Evolutionary conservation across 2,329 filamentous ascomycete species (phyloP).

Genomic region (Colletotrichum sp.): DNA sequence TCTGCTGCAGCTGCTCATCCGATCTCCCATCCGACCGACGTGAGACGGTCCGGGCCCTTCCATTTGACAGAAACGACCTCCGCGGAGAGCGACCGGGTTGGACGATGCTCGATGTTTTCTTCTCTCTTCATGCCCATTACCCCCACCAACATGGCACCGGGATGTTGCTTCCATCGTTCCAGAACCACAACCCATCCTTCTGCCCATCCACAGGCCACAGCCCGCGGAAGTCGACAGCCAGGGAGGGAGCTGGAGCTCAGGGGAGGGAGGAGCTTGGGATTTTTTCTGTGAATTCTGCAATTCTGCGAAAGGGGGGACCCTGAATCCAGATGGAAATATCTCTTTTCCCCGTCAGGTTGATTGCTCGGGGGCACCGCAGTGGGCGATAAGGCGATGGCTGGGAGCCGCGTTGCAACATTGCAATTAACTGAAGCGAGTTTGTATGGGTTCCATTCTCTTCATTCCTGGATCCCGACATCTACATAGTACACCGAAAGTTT

Average conservation of each 20-base stretch:
- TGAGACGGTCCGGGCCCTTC: background rate
- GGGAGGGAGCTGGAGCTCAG: background rate
- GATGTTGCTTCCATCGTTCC: background rate
- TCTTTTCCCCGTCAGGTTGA: background rate
- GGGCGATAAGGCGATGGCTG: conserved; percentile 5
- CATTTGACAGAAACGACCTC: background rate
- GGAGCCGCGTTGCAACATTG: background rate
- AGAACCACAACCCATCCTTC: background rate
- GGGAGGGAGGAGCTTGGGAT: background rate
- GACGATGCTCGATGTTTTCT: background rate
- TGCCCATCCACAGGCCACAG: background rate
- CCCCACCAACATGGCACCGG: background rate
- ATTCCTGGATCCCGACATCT: background rate
- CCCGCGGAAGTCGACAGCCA: background rate
- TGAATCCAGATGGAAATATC: background rate
- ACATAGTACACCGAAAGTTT: background rate
- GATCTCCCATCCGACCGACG: background rate
- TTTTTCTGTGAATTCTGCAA: background rate
- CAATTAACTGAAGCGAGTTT: background rate
- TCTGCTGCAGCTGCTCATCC: background rate
- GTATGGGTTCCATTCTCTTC: background rate
- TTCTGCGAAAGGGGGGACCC: background rate
- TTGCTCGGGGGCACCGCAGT: background rate
- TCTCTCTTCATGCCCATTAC: background rate
- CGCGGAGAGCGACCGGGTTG: background rate